These are phyloP conservation scores for Cordyceps javanica DNA, from an alignment of 2,329 filamentous ascomycete species.

Conservation along the genomic window DNA sequence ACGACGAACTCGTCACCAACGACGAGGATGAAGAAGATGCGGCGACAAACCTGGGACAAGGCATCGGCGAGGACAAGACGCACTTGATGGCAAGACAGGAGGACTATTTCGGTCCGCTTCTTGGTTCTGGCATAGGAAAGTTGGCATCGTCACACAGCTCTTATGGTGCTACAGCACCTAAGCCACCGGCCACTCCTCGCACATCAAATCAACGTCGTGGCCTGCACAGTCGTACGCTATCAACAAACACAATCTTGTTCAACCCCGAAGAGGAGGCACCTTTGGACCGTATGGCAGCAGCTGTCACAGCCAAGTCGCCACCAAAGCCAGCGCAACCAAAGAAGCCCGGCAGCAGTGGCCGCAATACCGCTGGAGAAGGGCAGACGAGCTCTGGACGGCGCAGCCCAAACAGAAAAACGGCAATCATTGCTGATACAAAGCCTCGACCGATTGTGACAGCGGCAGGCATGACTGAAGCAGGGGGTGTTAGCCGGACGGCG, in stretches of 20 bases:
- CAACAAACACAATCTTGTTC: conserved; percentile 78
- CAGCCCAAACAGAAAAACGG: conserved; percentile 40
- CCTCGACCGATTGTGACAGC: conserved; percentile 52
- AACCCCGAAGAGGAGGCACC: conserved; percentile 51
- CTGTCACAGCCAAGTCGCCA: conserved; percentile 39
- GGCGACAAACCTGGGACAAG: conserved; percentile 34
- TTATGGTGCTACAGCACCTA: conserved; percentile 17
- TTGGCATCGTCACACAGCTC: conserved; percentile 29
- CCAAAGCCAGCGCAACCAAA: conserved; percentile 24
- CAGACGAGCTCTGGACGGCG: conserved; percentile 21
- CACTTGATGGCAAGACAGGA: conserved; percentile 26
- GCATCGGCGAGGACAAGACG: conserved; percentile 21
- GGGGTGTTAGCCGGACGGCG: conserved; percentile 34
- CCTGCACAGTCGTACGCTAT: conserved; percentile 66
- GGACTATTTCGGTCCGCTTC: conserved; percentile 10
- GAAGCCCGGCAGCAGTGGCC: conserved; percentile 33
- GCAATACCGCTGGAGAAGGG: conserved; percentile 19
- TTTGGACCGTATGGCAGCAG: conserved; percentile 23
- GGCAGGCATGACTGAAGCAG: conserved; percentile 28
- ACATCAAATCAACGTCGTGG: conserved; percentile 30
- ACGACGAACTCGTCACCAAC: conserved; percentile 82
- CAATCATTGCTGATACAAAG: conserved; percentile 39
- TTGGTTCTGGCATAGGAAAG: conserved; percentile 23
- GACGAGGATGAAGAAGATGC: conserved; percentile 63
- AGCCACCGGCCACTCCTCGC: conserved; percentile 27